Conservation (phyloP, 306 rosid species). For the Quillaja saponaria region DNA sequence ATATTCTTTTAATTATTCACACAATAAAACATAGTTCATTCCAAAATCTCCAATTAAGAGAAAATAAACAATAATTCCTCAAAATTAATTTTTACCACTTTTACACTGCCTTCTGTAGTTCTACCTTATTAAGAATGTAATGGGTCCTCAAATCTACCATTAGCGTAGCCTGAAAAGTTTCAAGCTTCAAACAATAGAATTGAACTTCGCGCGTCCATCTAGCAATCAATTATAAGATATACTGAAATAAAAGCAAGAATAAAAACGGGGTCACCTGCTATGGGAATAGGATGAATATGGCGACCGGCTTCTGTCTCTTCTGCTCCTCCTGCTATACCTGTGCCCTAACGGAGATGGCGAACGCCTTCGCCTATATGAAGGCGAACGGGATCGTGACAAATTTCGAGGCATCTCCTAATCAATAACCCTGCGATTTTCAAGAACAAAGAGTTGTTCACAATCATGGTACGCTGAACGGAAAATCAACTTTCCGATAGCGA, state of each 20-base stretch:
- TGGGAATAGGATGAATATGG: constrained; percentile 70
- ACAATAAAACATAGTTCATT: constrained; percentile 24
- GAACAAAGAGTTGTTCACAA: no score
- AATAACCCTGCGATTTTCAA: constrained; percentile 22
- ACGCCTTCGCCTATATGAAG: constrained; percentile 72
- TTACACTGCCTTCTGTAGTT: background rate
- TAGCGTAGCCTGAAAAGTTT: constrained; percentile 7
- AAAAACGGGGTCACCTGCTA: constrained; percentile 88
- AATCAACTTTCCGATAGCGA: no score
- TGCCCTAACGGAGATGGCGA: constrained; percentile 80
- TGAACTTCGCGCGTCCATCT: constrained; percentile 22
- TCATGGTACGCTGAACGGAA: no score
- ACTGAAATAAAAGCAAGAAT: constrained; percentile 34
- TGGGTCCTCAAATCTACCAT: background rate
- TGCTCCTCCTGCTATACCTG: constrained; percentile 74
- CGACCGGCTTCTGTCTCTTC: constrained; percentile 80
- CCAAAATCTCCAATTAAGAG: constrained; percentile 16
- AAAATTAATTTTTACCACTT: constrained; percentile 5
- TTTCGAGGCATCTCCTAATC: constrained; percentile 76
- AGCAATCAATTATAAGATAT: constrained; percentile 25
- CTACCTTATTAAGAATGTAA: background rate
- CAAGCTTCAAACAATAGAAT: constrained; percentile 7
- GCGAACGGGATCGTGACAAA: constrained; percentile 83
- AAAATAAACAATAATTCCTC: background rate
- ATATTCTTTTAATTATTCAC: constrained; percentile 22